Evolutionary conservation across 169 alveolate species (phyloP).

Genomic region (Hepatocystis sp.): DNA sequence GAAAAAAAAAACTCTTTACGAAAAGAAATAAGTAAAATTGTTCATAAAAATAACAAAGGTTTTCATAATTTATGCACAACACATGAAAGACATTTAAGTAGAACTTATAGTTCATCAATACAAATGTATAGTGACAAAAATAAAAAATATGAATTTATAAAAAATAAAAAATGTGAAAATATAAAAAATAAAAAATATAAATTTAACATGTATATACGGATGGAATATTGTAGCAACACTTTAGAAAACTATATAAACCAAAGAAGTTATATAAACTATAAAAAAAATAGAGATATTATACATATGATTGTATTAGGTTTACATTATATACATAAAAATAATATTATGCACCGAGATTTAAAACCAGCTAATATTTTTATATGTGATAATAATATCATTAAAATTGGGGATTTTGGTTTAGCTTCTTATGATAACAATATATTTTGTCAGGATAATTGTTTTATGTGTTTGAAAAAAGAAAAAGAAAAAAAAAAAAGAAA

Average conservation of each 20-base stretch:
- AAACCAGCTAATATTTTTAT: constrained; percentile 59
- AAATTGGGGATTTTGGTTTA: constrained; percentile 61
- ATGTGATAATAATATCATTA: constrained; percentile 30
- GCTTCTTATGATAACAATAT: constrained; percentile 61
- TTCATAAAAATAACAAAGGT: too few relatives aligned
- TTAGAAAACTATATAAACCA: constrained; percentile 36
- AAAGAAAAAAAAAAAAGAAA: too few relatives aligned
- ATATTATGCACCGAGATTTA: constrained; percentile 59
- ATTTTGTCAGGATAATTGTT: too few relatives aligned
- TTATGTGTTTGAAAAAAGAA: too few relatives aligned
- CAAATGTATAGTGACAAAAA: too few relatives aligned
- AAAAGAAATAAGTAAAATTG: too few relatives aligned
- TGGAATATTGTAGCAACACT: constrained; percentile 54
- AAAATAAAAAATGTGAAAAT: background rate
- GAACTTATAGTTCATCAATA: too few relatives aligned
- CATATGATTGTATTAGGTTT: constrained; percentile 42
- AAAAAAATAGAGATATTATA: constrained; percentile 38
- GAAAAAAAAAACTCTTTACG: too few relatives aligned
- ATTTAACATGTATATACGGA: constrained; percentile 40
- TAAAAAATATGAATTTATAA: too few relatives aligned
- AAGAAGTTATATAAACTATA: constrained; percentile 23
- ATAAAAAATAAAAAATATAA: constrained; percentile 7
- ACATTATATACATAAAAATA: constrained; percentile 45
- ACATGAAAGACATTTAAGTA: too few relatives aligned
- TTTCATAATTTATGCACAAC: too few relatives aligned